Base-by-base conservation (phyloP, 495 filamentous ascomycete species). In the Aspergillus saccharolyticus region DNA sequence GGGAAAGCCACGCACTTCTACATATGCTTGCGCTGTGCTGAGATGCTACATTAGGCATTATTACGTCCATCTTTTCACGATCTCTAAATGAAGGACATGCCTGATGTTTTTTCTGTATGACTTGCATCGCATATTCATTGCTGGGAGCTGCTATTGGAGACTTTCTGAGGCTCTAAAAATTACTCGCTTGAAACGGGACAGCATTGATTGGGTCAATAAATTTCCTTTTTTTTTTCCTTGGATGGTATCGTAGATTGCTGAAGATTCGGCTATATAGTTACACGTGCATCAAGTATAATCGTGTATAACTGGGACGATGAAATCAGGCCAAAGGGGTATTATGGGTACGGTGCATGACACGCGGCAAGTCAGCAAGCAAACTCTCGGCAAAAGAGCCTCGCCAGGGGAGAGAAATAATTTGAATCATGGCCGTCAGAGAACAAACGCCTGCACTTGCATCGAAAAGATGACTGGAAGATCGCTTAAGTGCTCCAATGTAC, bases 401-500 rank as follows among this genome's bases (percentile, higher is more conserved):
- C 33, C 33, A 30, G 25, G 12, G 33, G 7, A 39, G 47, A 24
- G 44, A 54, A 54, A 49, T 56, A 43, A 24, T 44, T 42, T 21
- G 17, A 43, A 47, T 57, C 57, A 61, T 56, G 33, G 54, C 24
- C 50, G 42, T 49, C 25, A 43, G 42, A 30, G 54, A 15, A 16
- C n/a, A 49, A 63, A 59, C 56, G 53, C 62, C 58, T 53, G 54
- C 49, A 49, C 21, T 42, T 48, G 30, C 52, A 42, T 44, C 53
- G 44, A 21, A n/a, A 55, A 44, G 48, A 52, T 52, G 53, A 50
- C 49, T 42, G 58, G 47, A 50, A 30, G n/a, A 58, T 30, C 62
- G 62, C 62, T 64, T 58, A 61, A 58, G 30, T 44, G 55, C 55
- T 61, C 54, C 25, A 21, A 44, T 53, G 53, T 55, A 48, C 22